Base-by-base conservation (phyloP, 2,329 filamentous ascomycete genomes). In the Hymenoscyphus infarciens region DNA sequence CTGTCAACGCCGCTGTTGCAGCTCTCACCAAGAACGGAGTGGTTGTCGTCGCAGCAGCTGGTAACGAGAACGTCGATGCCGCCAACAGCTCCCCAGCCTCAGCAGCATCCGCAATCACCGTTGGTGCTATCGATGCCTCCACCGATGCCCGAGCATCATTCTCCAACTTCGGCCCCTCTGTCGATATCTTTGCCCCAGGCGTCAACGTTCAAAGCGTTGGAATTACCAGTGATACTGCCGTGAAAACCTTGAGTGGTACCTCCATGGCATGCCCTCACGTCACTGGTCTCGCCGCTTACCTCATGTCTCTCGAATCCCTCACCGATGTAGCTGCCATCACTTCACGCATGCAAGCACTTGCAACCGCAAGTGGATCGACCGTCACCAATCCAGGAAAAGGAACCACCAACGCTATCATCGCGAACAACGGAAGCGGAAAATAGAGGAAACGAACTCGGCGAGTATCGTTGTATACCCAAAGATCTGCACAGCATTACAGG, bases 191-290 rank as follows among this genome's bases (percentile, higher is more conserved):
- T 54, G 82, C 81, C 1, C 81, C 82, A 1, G 82, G 82, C 3
- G 75, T 75, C 5, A 71, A 73, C 61, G 77, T 82, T 19, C 70
- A 77, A 1, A 82, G 78, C 62, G 77, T 83, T 10, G 84, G 80
- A 76, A 76, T 74, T 60, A 75, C 73, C 22, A 72, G 72, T 57
- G 73, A 75, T 55, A 76, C 69, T 4, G 77, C 81, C 16, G 79
- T 71, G 8, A 77, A 83, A 66, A 79, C 72, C 6, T 76, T 85
- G 69, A 82, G 79, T 19, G 86, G 85, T 25, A 88, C 86, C 1
- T 85, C 81, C 54, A 87, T 87, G 85, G 86, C 88, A 31, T 82
- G 82, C 16, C 88, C 88, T 1, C 87, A 90, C 72, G 81, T 90
- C 60, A 82, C 85, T 53, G 88, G 88, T 55, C 78, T 91, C 3